Percentiles rank a stretch among this genome's conserved stretches.
These are phyloP conservation scores for Hypoxylon perforatum DNA, from an alignment of 495 filamentous ascomycete genomes.

Conservation along the genomic window DNA sequence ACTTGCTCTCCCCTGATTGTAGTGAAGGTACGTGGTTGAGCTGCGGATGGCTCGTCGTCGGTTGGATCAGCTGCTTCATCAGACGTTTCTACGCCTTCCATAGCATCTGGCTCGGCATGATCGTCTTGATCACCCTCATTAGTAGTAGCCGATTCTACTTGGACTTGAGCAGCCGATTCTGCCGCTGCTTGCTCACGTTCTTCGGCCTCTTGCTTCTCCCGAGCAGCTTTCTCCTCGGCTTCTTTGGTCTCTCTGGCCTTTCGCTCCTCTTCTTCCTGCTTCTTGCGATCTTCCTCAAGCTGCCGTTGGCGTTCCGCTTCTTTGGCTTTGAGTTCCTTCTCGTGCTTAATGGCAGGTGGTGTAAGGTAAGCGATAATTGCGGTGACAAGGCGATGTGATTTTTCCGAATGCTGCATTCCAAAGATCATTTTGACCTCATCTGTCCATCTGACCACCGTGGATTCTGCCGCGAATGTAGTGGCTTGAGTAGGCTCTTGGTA, in stretches of 20 bases:
- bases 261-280: conserved; percentile 64
- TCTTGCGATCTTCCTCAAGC: conserved; percentile 73
- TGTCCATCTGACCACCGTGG: conserved; percentile 82
- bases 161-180: conserved; percentile 55
- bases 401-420: conserved; percentile 72
- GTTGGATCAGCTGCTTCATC: conserved; percentile 50
- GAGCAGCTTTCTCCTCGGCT: conserved; percentile 67
- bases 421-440: conserved; percentile 92
- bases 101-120: conserved; percentile 65
- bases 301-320: conserved; percentile 69
- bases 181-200: conserved; percentile 61
- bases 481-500: conserved; percentile 65
- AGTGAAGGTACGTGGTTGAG: conserved; percentile 71
- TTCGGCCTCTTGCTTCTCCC: conserved; percentile 67
- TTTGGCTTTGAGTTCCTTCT: conserved; percentile 71
- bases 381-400: conserved; percentile 72
- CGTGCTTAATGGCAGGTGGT: conserved; percentile 84
- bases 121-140: conserved; percentile 34
- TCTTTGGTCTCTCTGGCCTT: conserved; percentile 67
- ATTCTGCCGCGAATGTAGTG: conserved; percentile 74
- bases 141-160: conserved; percentile 31
- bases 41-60: conserved; percentile 42
- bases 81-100: conserved; percentile 86
- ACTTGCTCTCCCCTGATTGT: conserved; percentile 85
- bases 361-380: conserved; percentile 79